A percentile compares a stretch with the other conserved stretches of the same genome.
Evolutionary conservation across 805 yeast species (phyloP).

Genomic region (Kuraishia floccosa): DNA sequence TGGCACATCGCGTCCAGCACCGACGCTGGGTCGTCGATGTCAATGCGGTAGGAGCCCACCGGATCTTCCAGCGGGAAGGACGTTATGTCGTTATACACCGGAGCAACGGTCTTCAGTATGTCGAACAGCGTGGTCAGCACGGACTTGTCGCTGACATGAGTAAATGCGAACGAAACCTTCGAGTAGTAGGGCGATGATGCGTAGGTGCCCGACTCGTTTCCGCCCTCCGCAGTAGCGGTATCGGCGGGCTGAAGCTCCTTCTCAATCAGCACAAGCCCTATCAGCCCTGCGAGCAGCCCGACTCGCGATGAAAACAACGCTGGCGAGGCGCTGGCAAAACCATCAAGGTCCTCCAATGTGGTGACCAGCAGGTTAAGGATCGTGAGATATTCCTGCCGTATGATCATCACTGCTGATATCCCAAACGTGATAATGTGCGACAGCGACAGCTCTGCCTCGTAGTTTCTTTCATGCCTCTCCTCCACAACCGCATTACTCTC

Average conservation of each 20-base stretch:
- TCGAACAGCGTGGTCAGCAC: conserved; percentile 3
- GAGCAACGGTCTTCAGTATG: conserved; percentile 6
- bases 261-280: conserved; percentile 8
- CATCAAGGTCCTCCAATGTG: conserved; percentile 4
- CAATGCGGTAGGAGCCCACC: too few species aligned
- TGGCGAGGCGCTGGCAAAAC: background rate
- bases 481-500: conserved; percentile 60
- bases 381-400: conserved; percentile 15
- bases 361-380: conserved; percentile 10
- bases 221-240: background rate
- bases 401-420: conserved; percentile 11
- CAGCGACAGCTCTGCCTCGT: conserved; percentile 1
- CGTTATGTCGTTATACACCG: conserved; percentile 6
- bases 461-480: too few species aligned
- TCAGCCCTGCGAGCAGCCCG: conserved; percentile 6
- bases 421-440: conserved; percentile 9
- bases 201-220: background rate
- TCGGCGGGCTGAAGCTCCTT: conserved; percentile 4
- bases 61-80: background rate
- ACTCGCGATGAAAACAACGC: conserved; percentile 5
- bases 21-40: too few species aligned
- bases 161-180: background rate
- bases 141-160: background rate
- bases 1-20: background rate
- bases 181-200: conserved; percentile 1